A percentile compares a stretch with the other conserved stretches of the same genome.
These are phyloP conservation scores for Anastatica hierochuntica DNA, from an alignment of 345 rosid genomes.

Conservation along the genomic window DNA sequence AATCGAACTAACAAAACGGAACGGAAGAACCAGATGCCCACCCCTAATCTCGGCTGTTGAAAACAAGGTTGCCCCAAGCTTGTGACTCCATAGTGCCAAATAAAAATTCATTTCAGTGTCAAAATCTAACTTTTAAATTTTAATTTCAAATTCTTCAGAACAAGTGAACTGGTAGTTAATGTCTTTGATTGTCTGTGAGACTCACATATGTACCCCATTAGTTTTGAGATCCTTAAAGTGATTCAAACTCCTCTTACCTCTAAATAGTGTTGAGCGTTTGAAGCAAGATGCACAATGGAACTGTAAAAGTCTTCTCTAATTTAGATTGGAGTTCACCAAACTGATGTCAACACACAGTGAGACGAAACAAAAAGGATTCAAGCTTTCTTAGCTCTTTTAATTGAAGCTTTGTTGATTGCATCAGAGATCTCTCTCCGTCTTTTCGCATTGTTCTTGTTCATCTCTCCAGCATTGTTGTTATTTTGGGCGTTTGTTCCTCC, in stretches of 20 bases:
- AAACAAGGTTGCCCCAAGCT: no score
- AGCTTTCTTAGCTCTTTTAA: slow-evolving; percentile 41
- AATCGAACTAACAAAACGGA: no score
- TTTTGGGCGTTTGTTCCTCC: slow-evolving; percentile 31
- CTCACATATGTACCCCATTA: no score
- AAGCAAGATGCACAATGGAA: neutral
- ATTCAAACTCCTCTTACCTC: neutral
- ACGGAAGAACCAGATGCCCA: no score
- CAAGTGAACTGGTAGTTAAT: no score
- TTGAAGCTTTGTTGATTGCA: slow-evolving; percentile 36
- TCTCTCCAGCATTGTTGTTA: slow-evolving; percentile 25
- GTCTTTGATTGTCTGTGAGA: no score
- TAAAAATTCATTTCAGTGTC: no score
- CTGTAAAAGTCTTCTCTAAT: neutral
- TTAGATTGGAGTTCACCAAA: slow-evolving; percentile 13
- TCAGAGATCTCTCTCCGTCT: slow-evolving; percentile 43
- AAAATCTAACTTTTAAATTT: no score
- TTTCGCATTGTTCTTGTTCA: slow-evolving; percentile 34
- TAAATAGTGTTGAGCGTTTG: neutral
- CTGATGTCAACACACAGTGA: neutral
- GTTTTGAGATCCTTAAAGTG: no score
- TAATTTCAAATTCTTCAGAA: no score
- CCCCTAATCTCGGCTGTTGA: no score
- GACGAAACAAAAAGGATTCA: neutral
- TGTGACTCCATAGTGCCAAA: no score